These are phyloP conservation scores for Sinapis alba DNA, from an alignment of 441 rosid genomes.

Conservation along the genomic window DNA sequence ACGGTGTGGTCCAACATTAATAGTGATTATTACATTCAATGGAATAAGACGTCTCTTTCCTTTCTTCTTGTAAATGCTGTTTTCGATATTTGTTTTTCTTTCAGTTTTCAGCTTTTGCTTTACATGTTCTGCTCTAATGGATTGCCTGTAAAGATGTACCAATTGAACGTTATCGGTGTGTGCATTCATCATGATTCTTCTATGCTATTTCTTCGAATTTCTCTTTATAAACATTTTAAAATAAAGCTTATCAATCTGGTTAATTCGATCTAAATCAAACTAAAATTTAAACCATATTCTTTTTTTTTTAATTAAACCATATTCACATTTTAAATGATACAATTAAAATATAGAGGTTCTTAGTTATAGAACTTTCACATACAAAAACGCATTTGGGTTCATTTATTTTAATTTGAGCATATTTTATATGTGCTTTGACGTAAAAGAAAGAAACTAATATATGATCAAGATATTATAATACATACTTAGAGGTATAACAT, in stretches of 20 bases:
- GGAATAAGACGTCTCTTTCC: not conserved
- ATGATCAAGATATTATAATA: not conserved
- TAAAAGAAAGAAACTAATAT: not conserved
- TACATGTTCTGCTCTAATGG: slow-evolving; percentile 28
- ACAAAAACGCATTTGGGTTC: not conserved
- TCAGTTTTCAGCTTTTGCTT: slow-evolving; percentile 35
- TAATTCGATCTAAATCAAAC: not conserved
- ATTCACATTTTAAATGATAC: too few species aligned
- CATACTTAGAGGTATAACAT: not conserved
- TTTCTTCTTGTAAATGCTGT: not conserved
- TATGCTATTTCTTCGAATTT: not conserved
- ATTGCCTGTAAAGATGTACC: slow-evolving; percentile 36
- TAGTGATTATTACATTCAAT: slow-evolving; percentile 30
- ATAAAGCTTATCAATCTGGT: not conserved
- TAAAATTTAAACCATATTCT: not conserved
- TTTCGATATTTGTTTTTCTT: slow-evolving; percentile 3
- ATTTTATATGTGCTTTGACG: slow-evolving; percentile 7
- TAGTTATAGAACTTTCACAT: not conserved
- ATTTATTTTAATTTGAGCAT: not conserved
- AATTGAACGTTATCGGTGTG: slow-evolving; percentile 18
- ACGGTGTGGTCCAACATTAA: slow-evolving; percentile 33
- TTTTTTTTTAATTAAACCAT: too few species aligned
- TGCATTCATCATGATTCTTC: slow-evolving; percentile 34
- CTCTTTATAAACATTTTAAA: not conserved
- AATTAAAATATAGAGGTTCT: not conserved